Evolutionary conservation across 257 asterid species (phyloP).

Genomic region (Solanum microdontum): DNA sequence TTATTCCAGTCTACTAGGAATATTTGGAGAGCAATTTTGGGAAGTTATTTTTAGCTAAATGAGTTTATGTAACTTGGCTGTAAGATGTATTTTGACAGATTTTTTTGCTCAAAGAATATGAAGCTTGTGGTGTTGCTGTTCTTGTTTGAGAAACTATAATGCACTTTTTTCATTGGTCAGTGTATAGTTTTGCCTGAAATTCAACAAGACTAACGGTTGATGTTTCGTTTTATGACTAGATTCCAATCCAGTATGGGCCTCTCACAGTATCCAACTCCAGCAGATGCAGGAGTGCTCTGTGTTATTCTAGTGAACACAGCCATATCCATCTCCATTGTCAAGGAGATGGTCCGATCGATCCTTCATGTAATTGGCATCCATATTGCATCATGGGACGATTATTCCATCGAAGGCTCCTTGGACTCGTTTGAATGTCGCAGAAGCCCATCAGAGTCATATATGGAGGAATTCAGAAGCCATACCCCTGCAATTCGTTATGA

Average conservation of each 20-base stretch:
- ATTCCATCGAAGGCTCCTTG: constrained; percentile 29
- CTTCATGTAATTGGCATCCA: constrained; percentile 61
- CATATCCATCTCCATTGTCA: constrained; percentile 64
- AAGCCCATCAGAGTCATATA: constrained; percentile 48
- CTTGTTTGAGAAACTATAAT: not conserved
- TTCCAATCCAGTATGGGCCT: constrained; percentile 49
- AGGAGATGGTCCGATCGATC: constrained; percentile 61
- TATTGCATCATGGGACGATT: constrained; percentile 61
- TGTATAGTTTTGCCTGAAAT: not conserved
- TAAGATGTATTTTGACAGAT: not conserved
- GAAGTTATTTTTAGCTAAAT: not conserved
- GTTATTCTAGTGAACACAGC: constrained; percentile 78
- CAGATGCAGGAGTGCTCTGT: constrained; percentile 81
- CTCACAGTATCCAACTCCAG: constrained; percentile 68
- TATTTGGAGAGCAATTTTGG: not conserved
- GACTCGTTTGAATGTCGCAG: constrained; percentile 31
- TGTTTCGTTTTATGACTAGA: constrained; percentile 10
- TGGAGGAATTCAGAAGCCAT: constrained; percentile 66
- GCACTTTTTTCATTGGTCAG: not conserved
- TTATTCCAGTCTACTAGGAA: not conserved
- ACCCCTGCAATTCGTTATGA: constrained; percentile 53
- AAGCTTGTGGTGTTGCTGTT: not conserved
- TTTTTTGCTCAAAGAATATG: not conserved
- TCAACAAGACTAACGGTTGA: not conserved
- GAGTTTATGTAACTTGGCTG: not conserved